Evolutionary conservation across 169 alveolate genomes (phyloP), one percentile per base, ranked within the genome.

Genomic region (Eimeria nieschulzi): DNA sequence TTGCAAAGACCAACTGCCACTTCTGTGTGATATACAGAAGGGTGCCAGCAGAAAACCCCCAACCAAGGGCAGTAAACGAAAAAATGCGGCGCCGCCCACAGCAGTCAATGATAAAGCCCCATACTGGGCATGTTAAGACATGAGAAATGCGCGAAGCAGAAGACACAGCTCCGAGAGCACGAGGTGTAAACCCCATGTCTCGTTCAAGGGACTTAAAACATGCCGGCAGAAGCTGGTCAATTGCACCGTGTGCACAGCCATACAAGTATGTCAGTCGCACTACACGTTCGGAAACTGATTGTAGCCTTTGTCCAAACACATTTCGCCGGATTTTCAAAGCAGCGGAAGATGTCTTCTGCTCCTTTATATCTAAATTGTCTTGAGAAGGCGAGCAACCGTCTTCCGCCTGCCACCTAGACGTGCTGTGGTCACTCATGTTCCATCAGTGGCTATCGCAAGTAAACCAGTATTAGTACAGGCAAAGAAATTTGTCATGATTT

Each of bases 101-200:
- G 59, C 79, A 64, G 84, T 97, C 98, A 26, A 96, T 96, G 71
- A 96, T 90, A 76, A 95, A 95, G 13, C 98, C 98, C 98, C 98
- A 97, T 21, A 96, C 59, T 15, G 98, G 98, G 85, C 97, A 94
- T 68, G 96, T 95, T 46, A 94, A 80, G 26, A 97, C 97, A 90
- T 96, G 94, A 72, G 97, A 93, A 53, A 97, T 92, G 33, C 95
- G 94, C 84, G 96, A 96, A 26, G 94, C 97, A 33, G 96, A 92
- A 25, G 97, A 94, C 70, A 97, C 92, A 56, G 93, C 84, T 2
- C 98, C 95, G 46, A 96, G 96, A 46, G 94, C 87, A 25, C 94
- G 92, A 5, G 98, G 98, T 7, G 96, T 94, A 53, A 97, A 95
- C 53, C 94, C 93, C 91, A 97, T 96, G 73, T 97, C 96, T 9